Evolutionary conservation across 139 green algal species (phyloP), one percentile per base, ranked within the genome.

Genomic region (Haematococcus lacustris): DNA sequence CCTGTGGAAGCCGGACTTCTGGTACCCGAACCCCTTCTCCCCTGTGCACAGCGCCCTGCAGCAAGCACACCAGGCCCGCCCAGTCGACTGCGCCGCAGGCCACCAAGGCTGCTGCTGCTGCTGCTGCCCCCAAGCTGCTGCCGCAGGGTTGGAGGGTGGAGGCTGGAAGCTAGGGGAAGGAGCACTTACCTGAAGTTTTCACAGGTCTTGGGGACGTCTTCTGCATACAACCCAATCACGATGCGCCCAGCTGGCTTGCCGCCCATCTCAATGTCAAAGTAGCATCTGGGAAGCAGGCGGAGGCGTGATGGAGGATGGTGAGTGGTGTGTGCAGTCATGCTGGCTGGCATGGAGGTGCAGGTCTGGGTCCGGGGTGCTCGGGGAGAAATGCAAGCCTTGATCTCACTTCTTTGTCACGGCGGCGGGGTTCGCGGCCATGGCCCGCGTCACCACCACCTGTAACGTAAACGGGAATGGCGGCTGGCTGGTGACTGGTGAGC

Each of bases 181-280:
- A n/a, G n/a, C n/a, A 57, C 47, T 57, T 71, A 43, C 21, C 37
- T 17, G 71, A 81, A 84, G 61, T 81, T 81, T 67, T 81, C 75
- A 1, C 38, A 51, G 6, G 78, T 80, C 74, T 75, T 74, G 63
- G 73, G 77, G 40, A 76, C 61, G 30, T 78, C 76, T 30, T 77
- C 63, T 53, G 78, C 85, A 71, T 89, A 95, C 38, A 95, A 80
- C 21, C 90, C 90, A 5, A 95, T 82, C 13, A 91, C 85, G 26
- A 95, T 73, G 30, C 89, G 83, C 4, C 89, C 89, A 32, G 81
- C 72, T 1, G 64, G 69, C 34, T 71, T 51, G 38, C 73, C 87
- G 6, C 79, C 89, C 38, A 89, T 74, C 21, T 66, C 78, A 32
- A 95, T 80, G 76, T 95, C 90, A 59, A 95, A 90, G 83, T 78